A percentile compares a stretch with the other conserved stretches of the same genome.
These are phyloP conservation scores for Aspergillus nanangensis DNA, from an alignment of 495 filamentous ascomycete species.

Conservation along the genomic window DNA sequence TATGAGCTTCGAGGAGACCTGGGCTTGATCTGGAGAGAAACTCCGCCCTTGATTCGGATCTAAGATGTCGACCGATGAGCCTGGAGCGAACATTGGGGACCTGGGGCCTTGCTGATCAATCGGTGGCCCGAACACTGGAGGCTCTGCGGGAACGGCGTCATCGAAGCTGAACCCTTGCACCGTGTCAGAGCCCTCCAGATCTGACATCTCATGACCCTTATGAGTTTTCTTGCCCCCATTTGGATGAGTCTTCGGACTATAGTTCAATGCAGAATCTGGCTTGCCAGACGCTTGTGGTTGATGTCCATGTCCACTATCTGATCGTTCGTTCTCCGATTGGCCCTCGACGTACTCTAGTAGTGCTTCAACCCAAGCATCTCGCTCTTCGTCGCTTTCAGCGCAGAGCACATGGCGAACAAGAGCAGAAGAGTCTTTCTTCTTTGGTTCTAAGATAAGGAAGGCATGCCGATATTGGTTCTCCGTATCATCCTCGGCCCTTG, in stretches of 20 bases:
- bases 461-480: constrained; percentile 97
- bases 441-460: constrained; percentile 90
- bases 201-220: constrained; percentile 38
- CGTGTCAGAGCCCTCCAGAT: constrained; percentile 38
- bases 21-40: constrained; percentile 13
- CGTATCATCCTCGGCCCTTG: constrained; percentile 60
- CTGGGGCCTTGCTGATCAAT: constrained; percentile 31
- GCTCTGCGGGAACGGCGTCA: constrained; percentile 68
- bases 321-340: constrained; percentile 44
- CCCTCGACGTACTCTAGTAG: constrained; percentile 87
- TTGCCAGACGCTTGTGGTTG: constrained; percentile 4
- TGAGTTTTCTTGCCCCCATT: constrained; percentile 42
- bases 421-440: constrained; percentile 89
- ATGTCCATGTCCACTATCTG: constrained; percentile 11
- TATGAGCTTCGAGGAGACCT: constrained; percentile 58
- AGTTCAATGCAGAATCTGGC: too few species aligned
- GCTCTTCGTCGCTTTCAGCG: constrained; percentile 88
- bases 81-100: constrained; percentile 26
- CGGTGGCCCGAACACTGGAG: constrained; percentile 57
- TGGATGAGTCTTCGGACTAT: too few species aligned
- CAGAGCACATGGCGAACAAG: constrained; percentile 93
- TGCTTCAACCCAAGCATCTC: constrained; percentile 90
- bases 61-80: constrained; percentile 21
- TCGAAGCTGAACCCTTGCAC: constrained; percentile 84
- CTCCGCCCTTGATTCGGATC: constrained; percentile 22